Conservation (phyloP, 2,329 filamentous ascomycete genomes). For the Verticillium alfalfae region DNA sequence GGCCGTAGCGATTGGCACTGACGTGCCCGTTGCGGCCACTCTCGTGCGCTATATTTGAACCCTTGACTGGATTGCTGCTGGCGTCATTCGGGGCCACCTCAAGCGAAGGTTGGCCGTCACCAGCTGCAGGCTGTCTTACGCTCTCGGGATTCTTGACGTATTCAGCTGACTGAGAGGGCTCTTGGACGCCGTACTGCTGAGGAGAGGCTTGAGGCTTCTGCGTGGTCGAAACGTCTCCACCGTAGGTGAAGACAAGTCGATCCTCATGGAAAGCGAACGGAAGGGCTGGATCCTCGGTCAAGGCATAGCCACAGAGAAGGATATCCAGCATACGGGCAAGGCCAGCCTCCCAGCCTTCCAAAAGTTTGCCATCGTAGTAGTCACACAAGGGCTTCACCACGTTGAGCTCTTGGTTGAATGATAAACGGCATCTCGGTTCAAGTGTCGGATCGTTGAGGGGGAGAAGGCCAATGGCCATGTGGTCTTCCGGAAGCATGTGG, state of each 20-base stretch:
- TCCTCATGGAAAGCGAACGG: constrained; percentile 22
- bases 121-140: background rate
- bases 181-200: background rate
- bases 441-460: constrained; percentile 32
- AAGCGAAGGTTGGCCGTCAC: background rate
- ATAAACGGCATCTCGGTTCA: constrained; percentile 32
- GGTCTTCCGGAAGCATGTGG: constrained; percentile 48
- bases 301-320: constrained; percentile 40
- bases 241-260: background rate
- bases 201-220: background rate
- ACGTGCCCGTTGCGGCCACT: background rate
- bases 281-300: constrained; percentile 33
- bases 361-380: constrained; percentile 17
- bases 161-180: background rate
- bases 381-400: constrained; percentile 32
- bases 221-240: background rate
- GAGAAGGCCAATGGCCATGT: constrained; percentile 36
- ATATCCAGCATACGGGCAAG: constrained; percentile 43
- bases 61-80: background rate
- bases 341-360: constrained; percentile 2
- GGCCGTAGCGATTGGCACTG: background rate
- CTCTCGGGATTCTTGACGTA: background rate
- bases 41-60: background rate
- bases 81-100: background rate
- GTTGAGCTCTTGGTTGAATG: constrained; percentile 24